Conservation (phyloP, 1,139 yeast genomes). For the Kluyveromyces marxianus region DNA sequence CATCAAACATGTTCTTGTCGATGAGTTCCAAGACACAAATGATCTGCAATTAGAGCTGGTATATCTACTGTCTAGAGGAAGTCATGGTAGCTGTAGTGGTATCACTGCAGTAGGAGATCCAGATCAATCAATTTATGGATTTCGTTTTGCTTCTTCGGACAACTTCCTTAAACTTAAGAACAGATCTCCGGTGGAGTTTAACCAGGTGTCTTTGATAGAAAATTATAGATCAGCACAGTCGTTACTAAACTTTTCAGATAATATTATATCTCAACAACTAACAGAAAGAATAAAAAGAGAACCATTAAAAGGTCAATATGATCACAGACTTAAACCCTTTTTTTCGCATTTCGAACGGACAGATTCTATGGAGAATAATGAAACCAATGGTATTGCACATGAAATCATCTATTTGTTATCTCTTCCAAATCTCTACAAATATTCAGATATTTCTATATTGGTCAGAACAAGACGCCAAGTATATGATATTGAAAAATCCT, state of each 20-base stretch:
- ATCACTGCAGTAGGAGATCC: conserved; percentile 93
- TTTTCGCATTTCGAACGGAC: conserved; percentile 30
- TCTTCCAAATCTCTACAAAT: conserved; percentile 36
- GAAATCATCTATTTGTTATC: conserved; percentile 44
- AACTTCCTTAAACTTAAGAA: conserved; percentile 57
- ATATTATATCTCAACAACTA: conserved; percentile 55
- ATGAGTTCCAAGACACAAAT: conserved; percentile 93
- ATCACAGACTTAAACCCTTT: conserved; percentile 41
- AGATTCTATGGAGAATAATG: conserved; percentile 36
- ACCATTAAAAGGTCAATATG: conserved; percentile 40
- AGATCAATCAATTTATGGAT: conserved; percentile 88
- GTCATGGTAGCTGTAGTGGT: conserved; percentile 33
- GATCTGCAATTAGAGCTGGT: conserved; percentile 64
- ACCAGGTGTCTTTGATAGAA: conserved; percentile 44
- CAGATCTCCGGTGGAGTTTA: conserved; percentile 34
- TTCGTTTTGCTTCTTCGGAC: conserved; percentile 67
- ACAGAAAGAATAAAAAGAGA: conserved; percentile 36
- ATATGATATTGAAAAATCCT: conserved; percentile 51
- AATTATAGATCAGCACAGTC: conserved; percentile 77
- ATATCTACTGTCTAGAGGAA: conserved; percentile 45
- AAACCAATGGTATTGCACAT: conserved; percentile 50
- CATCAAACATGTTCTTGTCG: conserved; percentile 71
- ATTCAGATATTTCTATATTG: conserved; percentile 61
- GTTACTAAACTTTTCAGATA: conserved; percentile 59
- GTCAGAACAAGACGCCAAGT: conserved; percentile 58